Base-by-base conservation (phyloP, 768 basidiomycete species). In the Xerocomellus chrysenteron region DNA sequence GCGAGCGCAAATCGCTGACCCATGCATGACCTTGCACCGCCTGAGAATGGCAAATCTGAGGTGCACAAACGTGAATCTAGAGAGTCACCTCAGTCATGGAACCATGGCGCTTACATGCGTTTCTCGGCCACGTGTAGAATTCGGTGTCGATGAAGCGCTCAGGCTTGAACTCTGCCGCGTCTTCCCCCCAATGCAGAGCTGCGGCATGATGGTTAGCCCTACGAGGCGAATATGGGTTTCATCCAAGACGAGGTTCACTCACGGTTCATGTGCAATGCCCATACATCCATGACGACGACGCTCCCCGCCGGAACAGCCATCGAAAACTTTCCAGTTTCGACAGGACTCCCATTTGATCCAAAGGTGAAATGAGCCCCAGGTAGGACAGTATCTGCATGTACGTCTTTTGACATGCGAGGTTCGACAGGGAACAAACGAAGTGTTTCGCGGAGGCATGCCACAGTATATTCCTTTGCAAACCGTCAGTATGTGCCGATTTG, bases 131-230 rank as follows among this genome's bases (percentile, higher is more conserved):
- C 32, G 73, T 72, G 53, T 82, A 82, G 2, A 72, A 67, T 5
- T 74, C 74, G 0, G 78, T 80, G 50, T 82, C 81, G 28, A 83
- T 71, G 63, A 82, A 83, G 0, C 78, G 75, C 44, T 79, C 78
- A 0, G 80, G 80, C 45, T 68, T 80, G 70, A 81, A 83, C 19
- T 75, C 73, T 11, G 56, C 65, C 0, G 54, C 70, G 50, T 82
- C 80, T 13, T 72, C 64, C 7, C 82, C 82, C 82, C 81, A 82
- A 46, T 79, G 72, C 17, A 79, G 66, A 3, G 78, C 81, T 83
- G 44, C 9, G n/a, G 10, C 1, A 5, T 4, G 10, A 9, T 44
- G 44, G 14, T 50, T 2, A 52, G 16, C 28, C 10, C 2, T 39
- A 33, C 6, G 13, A 28, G 10, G 11, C 12, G 13, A 17, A 30